These are phyloP conservation scores for Sporobolomyces phaffii DNA, from an alignment of 768 basidiomycete genomes.

Conservation along the genomic window DNA sequence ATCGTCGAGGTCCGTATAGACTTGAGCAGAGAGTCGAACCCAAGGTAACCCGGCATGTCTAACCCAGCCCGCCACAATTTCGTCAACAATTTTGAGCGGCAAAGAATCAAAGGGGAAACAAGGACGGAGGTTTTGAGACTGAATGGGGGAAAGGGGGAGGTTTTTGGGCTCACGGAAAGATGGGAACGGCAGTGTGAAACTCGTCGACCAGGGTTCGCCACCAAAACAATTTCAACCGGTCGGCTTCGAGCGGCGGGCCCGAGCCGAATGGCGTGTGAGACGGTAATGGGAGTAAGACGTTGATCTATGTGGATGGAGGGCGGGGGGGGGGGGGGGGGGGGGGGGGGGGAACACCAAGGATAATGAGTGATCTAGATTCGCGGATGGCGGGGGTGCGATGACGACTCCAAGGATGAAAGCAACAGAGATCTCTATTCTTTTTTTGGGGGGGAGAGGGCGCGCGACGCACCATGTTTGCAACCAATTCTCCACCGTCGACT, in stretches of 20 bases:
- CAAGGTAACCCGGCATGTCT: slow-evolving; percentile 19
- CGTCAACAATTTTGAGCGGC: too few species aligned
- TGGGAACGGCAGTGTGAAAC: slow-evolving; percentile 5
- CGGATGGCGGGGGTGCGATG: too few species aligned
- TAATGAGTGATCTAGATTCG: too few species aligned
- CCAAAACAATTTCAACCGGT: slow-evolving; percentile 4
- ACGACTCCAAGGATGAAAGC: too few species aligned
- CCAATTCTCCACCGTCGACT: slow-evolving; percentile 52
- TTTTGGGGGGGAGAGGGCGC: too few species aligned
- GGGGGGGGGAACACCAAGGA: too few species aligned
- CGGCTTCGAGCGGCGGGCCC: not conserved
- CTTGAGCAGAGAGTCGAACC: slow-evolving; percentile 33
- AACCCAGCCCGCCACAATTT: too few species aligned
- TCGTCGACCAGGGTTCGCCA: not conserved
- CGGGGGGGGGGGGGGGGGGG: too few species aligned
- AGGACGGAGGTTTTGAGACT: not conserved
- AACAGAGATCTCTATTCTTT: slow-evolving; percentile 18
- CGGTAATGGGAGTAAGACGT: slow-evolving; percentile 34
- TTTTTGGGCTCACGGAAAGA: slow-evolving; percentile 14
- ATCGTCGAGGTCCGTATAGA: slow-evolving; percentile 38
- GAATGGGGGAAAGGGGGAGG: not conserved
- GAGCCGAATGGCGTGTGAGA: not conserved
- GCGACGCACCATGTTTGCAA: slow-evolving; percentile 60
- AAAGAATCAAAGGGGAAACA: too few species aligned
- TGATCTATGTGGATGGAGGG: slow-evolving; percentile 22